A percentile compares a stretch with the other conserved stretches of the same genome.
These are phyloP conservation scores for Colletotrichum sp. DNA, from an alignment of 2,329 filamentous ascomycete genomes.

Conservation along the genomic window DNA sequence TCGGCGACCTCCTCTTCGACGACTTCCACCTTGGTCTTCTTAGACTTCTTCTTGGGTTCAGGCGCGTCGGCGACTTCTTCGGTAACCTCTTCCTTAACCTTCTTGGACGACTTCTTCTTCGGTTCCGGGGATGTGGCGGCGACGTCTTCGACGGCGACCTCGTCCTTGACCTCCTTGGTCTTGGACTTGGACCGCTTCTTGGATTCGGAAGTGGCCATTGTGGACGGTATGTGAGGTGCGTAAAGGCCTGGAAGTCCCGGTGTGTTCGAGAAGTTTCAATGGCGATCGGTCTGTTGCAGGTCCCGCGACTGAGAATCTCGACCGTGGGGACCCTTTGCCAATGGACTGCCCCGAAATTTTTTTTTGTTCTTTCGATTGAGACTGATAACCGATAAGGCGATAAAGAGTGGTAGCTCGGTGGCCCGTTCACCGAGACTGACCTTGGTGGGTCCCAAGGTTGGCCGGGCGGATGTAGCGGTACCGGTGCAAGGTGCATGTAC, in stretches of 20 bases:
- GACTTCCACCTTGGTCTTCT: slow-evolving; percentile 73
- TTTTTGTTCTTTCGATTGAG: neutral
- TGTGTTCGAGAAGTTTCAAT: neutral
- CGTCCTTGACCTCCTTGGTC: neutral
- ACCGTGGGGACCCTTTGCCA: neutral
- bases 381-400: slow-evolving; percentile 15
- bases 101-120: neutral
- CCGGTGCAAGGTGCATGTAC: neutral
- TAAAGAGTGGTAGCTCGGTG: neutral
- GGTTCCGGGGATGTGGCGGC: neutral
- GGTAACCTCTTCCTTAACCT: neutral
- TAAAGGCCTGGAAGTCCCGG: neutral
- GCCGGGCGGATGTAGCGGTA: neutral
- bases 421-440: neutral
- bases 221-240: neutral
- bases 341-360: neutral
- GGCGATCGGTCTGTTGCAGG: neutral
- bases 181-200: neutral
- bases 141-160: neutral
- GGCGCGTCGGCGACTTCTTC: neutral
- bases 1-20: slow-evolving; percentile 85
- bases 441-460: neutral
- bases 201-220: slow-evolving; percentile 2
- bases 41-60: slow-evolving; percentile 36
- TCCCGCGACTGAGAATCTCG: neutral